phyloP scores from a whole-genome alignment of 768 basidiomycete genomes.

The Boletus tomentosulus region DNA sequence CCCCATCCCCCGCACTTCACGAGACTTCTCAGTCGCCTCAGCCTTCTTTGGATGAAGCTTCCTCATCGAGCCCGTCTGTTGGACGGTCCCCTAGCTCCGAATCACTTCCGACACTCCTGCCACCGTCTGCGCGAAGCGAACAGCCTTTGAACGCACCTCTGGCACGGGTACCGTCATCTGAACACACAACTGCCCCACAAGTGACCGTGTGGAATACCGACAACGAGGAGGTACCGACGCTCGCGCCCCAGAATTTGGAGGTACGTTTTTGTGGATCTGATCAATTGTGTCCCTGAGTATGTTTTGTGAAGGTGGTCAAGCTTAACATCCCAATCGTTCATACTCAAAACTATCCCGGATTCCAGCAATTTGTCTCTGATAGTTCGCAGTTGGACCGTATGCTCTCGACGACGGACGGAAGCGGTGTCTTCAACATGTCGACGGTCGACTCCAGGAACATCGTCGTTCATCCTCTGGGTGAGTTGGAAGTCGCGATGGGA shows the following conservation, averaged over 20 bases:
- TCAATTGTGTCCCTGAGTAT: not conserved
- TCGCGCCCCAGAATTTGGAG: slow-evolving; percentile 3
- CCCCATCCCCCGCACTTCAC: slow-evolving; percentile 38
- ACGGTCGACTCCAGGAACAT: slow-evolving; percentile 32
- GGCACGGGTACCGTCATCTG: not conserved
- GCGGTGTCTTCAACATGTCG: slow-evolving; percentile 34
- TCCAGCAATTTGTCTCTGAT: not conserved
- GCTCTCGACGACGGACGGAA: slow-evolving; percentile 30
- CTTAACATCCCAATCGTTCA: slow-evolving; percentile 14
- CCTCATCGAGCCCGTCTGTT: slow-evolving; percentile 13
- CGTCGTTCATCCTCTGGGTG: slow-evolving; percentile 32
- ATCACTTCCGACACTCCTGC: slow-evolving; percentile 3
- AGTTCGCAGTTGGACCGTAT: slow-evolving; percentile 6
- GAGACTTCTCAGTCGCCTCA: slow-evolving; percentile 6
- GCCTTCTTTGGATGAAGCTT: slow-evolving; percentile 5
- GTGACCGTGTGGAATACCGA: slow-evolving; percentile 11
- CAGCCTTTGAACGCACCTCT: slow-evolving; percentile 1
- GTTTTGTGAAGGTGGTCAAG: slow-evolving; percentile 8
- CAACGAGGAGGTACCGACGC: not conserved
- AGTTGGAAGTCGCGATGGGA: slow-evolving; percentile 34
- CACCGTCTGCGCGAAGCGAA: not conserved
- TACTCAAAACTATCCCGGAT: slow-evolving; percentile 2
- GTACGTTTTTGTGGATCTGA: slow-evolving; percentile 3
- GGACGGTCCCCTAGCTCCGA: slow-evolving; percentile 7
- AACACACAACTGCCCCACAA: not conserved